Percentiles rank a stretch among this genome's conserved stretches.
These are phyloP conservation scores for Cladosporium sp. DNA, from an alignment of 2,329 filamentous ascomycete species.

Conservation along the genomic window DNA sequence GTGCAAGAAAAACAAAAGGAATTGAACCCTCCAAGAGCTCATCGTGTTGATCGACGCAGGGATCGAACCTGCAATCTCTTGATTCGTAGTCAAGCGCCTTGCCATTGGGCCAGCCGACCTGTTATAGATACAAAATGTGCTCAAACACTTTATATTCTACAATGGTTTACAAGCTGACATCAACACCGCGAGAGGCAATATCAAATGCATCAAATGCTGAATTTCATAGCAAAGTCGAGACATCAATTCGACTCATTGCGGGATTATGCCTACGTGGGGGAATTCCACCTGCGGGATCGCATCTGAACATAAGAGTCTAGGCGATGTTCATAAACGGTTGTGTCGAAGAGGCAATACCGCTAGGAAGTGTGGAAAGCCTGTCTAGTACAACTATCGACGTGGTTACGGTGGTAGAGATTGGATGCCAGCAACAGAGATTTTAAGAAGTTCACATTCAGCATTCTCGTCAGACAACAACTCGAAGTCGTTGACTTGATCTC, in stretches of 20 bases:
- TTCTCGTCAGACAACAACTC: not conserved
- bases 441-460: not conserved
- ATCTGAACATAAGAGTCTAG: too few species aligned
- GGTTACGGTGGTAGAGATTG: not conserved
- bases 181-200: not conserved
- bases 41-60: slow-evolving; percentile 18
- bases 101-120: slow-evolving; percentile 53
- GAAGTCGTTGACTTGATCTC: not conserved
- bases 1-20: not conserved
- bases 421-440: not conserved
- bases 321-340: not conserved
- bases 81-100: slow-evolving; percentile 57
- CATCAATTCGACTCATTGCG: not conserved
- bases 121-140: not conserved
- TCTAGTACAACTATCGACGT: not conserved
- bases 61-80: slow-evolving; percentile 23
- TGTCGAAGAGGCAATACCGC: not conserved
- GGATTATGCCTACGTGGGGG: not conserved
- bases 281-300: not conserved
- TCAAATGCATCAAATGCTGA: not conserved
- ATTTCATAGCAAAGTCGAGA: not conserved
- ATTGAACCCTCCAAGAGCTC: not conserved
- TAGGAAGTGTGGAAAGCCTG: not conserved
- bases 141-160: not conserved
- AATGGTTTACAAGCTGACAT: too few species aligned